Evolutionary conservation across 1,284 basidiomycete genomes (phyloP), one percentile per base, ranked within the genome.

Genomic region (Ceratobasidium sp.): DNA sequence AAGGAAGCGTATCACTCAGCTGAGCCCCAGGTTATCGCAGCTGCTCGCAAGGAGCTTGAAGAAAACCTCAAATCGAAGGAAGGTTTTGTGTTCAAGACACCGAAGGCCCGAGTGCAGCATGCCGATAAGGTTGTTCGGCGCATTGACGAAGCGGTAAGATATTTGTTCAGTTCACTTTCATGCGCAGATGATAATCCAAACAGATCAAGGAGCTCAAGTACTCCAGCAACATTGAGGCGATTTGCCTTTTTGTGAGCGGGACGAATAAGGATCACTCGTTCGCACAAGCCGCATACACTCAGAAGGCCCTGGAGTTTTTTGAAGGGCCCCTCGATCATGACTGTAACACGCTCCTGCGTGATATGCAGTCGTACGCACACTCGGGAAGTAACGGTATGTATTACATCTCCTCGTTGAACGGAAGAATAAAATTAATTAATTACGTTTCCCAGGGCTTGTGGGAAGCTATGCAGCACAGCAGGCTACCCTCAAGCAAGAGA

Each of bases 301-400:
- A 22, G 7, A 57, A 57, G 31, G 54, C 24, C 4, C 54, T 57
- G 8, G 54, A 17, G 27, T 57, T 57, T 29, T 7, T 57, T 15
- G 54, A 57, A 33, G 54, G 54, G 8, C 54, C 54, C 24, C 22
- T 57, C 4, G 14, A 27, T 17, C 54, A 29, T 27, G 8, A 17
- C 4, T 11, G 29, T n/a, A 7, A 33, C 8, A 59, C 29, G 7
- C 19, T 59, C 4, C 56, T 59, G 29, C 56, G 8, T 7, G 56
- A 59, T 33, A 1, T 59, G 2, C 56, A 59, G 31, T 33, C 56
- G 4, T 59, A 33, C n/a, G 56, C 29, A 7, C 56, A 59, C 8
- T 19, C 56, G 29, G 56, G 56, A 33, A 29, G 24, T 15, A 57
- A 57, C 17, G 54, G 54, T 57, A 57, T 57, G 54, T 57, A 17